These are phyloP conservation scores for Nannochloropsis granulata DNA, from an alignment of 108 stramenopile genomes.

Conservation along the genomic window DNA sequence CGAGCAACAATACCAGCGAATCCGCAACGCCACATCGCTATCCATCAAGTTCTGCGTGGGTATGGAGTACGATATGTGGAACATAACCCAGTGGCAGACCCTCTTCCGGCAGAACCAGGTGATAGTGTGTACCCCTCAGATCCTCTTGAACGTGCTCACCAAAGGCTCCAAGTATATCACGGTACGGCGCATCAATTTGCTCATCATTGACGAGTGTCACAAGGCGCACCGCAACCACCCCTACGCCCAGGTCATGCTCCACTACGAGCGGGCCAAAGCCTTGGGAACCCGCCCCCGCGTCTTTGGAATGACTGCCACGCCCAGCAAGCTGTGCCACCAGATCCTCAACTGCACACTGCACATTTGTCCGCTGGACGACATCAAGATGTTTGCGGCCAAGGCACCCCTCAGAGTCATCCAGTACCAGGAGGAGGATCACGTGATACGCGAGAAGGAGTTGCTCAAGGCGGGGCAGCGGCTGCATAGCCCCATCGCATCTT, in stretches of 20 bases:
- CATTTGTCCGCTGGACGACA: not conserved
- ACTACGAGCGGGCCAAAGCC: not conserved
- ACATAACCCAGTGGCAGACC: not conserved
- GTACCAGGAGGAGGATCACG: not conserved
- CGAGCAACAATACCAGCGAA: not conserved
- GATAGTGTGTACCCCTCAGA: not conserved
- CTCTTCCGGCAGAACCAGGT: not conserved
- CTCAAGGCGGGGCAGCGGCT: not conserved
- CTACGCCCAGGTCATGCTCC: conserved; percentile 22
- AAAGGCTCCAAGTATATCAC: not conserved
- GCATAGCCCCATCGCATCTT: not conserved
- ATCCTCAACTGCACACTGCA: not conserved
- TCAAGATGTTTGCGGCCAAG: not conserved
- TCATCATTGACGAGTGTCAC: conserved; percentile 31
- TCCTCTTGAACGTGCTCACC: not conserved
- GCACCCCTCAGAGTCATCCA: not conserved
- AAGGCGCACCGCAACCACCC: conserved; percentile 20
- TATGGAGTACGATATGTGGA: not conserved
- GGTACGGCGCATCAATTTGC: not conserved
- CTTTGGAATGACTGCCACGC: conserved; percentile 31
- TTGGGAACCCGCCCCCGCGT: not conserved
- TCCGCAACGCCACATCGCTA: not conserved
- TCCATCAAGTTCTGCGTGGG: not conserved
- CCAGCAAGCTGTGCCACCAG: not conserved
- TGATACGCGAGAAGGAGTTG: not conserved